Evolutionary conservation across 75 land plant genomes (phyloP), one percentile per base, ranked within the genome.

Genomic region (Pseudotsuga menziesii): DNA sequence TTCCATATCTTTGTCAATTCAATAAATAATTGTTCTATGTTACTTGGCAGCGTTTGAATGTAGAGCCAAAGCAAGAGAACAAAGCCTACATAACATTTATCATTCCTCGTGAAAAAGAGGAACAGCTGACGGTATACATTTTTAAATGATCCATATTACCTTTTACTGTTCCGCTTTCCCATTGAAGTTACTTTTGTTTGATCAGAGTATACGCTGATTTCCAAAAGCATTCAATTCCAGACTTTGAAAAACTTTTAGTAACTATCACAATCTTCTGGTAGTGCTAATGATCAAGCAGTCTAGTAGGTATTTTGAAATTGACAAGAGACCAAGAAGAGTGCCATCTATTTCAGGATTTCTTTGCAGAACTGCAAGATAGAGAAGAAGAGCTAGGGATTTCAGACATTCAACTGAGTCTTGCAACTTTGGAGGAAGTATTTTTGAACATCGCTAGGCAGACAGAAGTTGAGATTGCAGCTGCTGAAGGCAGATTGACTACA

Each of bases 401-500:
- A n/a, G 83, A 77, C 57, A 81, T 81, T 32, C 79, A 81, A 16
- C 13, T 78, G 15, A 58, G 84, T 66, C 82, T 78, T 27, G 61
- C 76, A 52, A 78, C 77, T 16, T 63, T 78, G 41, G 81, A 78
- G 32, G 76, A 78, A 78, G 77, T 82, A 3, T 82, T 82, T 58
- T n/a, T 78, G 58, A 79, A 74, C 25, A 73, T 78, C 23, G n/a
- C 61, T 3, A 56, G 58, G 35, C 36, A 81, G 19, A 26, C 75
- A 59, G 83, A 81, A 67, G 52, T 71, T 59, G 79, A 81, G 36
- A 79, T 58, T 76, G 86, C 86, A 17, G 80, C 79, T 16, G 78
- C 80, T 25, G 87, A 85, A 57, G 87, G 85, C 16, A 81, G 82
- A 4, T 79, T 83, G 56, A 81, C 77, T 54, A 79, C 75, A 16